Evolutionary conservation across 2,329 filamentous ascomycete species (phyloP).

Genomic region (Biscogniauxia mediterranea): DNA sequence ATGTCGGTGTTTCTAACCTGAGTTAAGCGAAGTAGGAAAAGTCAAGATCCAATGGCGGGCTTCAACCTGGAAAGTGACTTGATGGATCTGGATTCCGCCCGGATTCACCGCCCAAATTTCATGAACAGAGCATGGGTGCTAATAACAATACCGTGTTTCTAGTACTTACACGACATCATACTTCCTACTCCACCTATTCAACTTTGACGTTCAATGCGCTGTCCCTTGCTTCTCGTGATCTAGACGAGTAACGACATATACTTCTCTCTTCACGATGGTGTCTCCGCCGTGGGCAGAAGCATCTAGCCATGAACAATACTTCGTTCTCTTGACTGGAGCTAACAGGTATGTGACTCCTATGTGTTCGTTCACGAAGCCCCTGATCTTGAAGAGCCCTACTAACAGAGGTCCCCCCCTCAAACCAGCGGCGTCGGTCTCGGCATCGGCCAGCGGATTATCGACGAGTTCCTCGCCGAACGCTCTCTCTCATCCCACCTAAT

Average conservation of each 20-base stretch:
- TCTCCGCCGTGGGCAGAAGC: conserved; percentile 32
- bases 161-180: not conserved
- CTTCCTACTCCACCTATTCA: not conserved
- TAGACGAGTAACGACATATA: not conserved
- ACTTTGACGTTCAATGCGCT: not conserved
- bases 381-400: not conserved
- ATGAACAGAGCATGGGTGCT: not conserved
- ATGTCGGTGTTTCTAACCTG: no score
- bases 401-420: conserved; percentile 1
- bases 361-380: not conserved
- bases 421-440: conserved; percentile 81
- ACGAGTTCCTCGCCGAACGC: conserved; percentile 77
- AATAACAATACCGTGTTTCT: not conserved
- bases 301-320: conserved; percentile 32
- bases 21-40: no score
- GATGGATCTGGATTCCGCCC: conserved; percentile 16
- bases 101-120: conserved; percentile 24
- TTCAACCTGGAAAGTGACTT: no score
- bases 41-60: no score
- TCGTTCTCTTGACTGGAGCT: conserved; percentile 33
- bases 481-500: conserved; percentile 68
- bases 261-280: conserved; percentile 17
- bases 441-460: conserved; percentile 80
- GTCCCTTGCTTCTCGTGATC: not conserved
- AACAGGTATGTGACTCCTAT: conserved; percentile 30